phyloP scores from a whole-genome alignment of 75 land plant species.

The Isoetes taiwanensis region DNA sequence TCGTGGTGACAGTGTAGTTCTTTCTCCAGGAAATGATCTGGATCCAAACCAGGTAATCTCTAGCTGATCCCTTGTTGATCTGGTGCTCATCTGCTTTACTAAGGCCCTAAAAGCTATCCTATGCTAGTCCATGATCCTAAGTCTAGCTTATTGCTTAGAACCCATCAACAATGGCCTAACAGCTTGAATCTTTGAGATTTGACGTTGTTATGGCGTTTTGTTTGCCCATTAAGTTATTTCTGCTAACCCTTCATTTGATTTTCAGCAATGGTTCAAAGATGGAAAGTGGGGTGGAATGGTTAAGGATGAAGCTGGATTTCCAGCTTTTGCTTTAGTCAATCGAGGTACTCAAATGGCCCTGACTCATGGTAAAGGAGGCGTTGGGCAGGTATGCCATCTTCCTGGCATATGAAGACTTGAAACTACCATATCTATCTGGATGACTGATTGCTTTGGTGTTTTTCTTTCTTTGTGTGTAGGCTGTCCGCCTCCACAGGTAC shows the following conservation, averaged over 20 bases:
- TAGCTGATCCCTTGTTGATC: too few species aligned
- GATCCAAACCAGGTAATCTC: conserved; percentile 12
- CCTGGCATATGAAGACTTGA: background rate
- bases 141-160: too few species aligned
- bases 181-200: too few species aligned
- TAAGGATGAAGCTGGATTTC: conserved; percentile 15
- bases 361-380: conserved; percentile 11
- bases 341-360: conserved; percentile 21
- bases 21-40: conserved; percentile 15
- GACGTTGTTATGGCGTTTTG: too few species aligned
- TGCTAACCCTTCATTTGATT: background rate
- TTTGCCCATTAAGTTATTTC: too few species aligned
- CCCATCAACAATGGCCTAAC: too few species aligned
- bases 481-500: background rate
- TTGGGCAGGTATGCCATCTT: background rate
- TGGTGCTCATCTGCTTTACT: too few species aligned
- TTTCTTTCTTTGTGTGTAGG: background rate
- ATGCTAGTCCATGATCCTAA: too few species aligned
- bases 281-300: conserved; percentile 2
- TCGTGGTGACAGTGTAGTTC: conserved; percentile 11
- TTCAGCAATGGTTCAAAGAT: conserved; percentile 3
- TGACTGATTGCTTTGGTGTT: background rate
- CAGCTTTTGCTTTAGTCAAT: conserved; percentile 20
- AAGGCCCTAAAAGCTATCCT: too few species aligned
- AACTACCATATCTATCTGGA: too few species aligned